Evolutionary conservation across 2,329 filamentous ascomycete genomes (phyloP).

Genomic region (Rosellinia necatrix): DNA sequence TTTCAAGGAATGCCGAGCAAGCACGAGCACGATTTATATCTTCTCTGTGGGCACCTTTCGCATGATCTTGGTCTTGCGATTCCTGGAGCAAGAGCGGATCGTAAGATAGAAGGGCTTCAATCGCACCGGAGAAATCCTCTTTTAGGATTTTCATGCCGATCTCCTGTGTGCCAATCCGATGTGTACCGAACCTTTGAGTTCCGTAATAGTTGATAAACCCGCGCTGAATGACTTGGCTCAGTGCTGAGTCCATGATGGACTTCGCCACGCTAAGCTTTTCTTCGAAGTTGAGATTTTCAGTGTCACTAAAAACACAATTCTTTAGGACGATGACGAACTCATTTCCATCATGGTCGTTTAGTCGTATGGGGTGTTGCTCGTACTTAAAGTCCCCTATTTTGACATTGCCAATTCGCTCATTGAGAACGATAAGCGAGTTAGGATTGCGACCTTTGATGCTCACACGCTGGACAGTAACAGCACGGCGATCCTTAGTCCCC

Average conservation of each 20-base stretch:
- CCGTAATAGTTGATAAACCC: slow-evolving; percentile 99
- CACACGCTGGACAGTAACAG: slow-evolving; percentile 82
- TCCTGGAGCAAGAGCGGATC: slow-evolving; percentile 63
- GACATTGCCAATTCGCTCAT: slow-evolving; percentile 63
- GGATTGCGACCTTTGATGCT: slow-evolving; percentile 61
- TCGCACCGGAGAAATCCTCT: slow-evolving; percentile 78
- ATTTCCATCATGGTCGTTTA: slow-evolving; percentile 86
- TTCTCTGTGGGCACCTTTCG: slow-evolving; percentile 64
- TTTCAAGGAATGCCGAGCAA: slow-evolving; percentile 73
- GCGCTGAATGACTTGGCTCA: slow-evolving; percentile 69
- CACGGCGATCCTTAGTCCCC: slow-evolving; percentile 88
- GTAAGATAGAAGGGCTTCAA: slow-evolving; percentile 77
- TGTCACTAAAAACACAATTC: slow-evolving; percentile 69
- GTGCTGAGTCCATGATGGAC: slow-evolving; percentile 59
- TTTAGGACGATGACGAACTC: slow-evolving; percentile 92
- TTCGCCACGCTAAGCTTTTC: slow-evolving; percentile 50
- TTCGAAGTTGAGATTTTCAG: slow-evolving; percentile 52
- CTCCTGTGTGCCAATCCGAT: slow-evolving; percentile 81
- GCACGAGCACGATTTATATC: slow-evolving; percentile 80
- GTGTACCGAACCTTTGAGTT: slow-evolving; percentile 94
- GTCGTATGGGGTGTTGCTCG: slow-evolving; percentile 69
- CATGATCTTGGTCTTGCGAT: slow-evolving; percentile 44
- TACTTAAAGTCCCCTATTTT: slow-evolving; percentile 83
- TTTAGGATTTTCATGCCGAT: slow-evolving; percentile 84
- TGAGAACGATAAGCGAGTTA: slow-evolving; percentile 68